Evolutionary conservation across 352 stramenopile species (phyloP).

Genomic region (Aphanomyces invadans): DNA sequence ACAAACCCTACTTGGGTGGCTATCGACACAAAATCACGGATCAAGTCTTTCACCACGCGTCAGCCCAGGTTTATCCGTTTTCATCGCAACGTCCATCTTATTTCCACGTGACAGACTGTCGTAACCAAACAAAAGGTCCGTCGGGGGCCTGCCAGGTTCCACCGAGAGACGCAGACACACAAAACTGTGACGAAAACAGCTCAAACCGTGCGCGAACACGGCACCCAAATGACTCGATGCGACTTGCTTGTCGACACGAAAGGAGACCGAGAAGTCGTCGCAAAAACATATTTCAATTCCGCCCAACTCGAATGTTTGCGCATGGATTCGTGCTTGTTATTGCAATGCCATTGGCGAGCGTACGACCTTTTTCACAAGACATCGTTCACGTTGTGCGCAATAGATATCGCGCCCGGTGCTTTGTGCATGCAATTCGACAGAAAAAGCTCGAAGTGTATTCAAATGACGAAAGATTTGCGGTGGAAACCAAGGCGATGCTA

Average conservation of each 20-base stretch:
- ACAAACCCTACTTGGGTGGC: slow-evolving; percentile 85
- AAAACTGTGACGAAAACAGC: slow-evolving; percentile 57
- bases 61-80: slow-evolving; percentile 60
- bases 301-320: slow-evolving; percentile 76
- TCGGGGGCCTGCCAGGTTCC: slow-evolving; percentile 31
- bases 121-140: slow-evolving; percentile 24
- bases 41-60: slow-evolving; percentile 87
- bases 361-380: slow-evolving; percentile 49
- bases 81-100: neutral
- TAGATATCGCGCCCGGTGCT: slow-evolving; percentile 28
- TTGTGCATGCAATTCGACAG: slow-evolving; percentile 18
- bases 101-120: neutral
- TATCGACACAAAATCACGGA: slow-evolving; percentile 83
- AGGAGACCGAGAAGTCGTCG: slow-evolving; percentile 48
- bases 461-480: slow-evolving; percentile 24
- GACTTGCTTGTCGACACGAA: slow-evolving; percentile 66
- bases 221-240: slow-evolving; percentile 82
- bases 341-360: slow-evolving; percentile 86
- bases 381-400: no score
- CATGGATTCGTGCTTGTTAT: slow-evolving; percentile 60
- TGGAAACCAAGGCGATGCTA: slow-evolving; percentile 15
- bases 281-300: slow-evolving; percentile 85
- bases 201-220: slow-evolving; percentile 84
- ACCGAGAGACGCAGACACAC: slow-evolving; percentile 87
- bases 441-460: slow-evolving; percentile 24